Base-by-base conservation (phyloP, 139 green algal species). In the Coccomyxa sp. region DNA sequence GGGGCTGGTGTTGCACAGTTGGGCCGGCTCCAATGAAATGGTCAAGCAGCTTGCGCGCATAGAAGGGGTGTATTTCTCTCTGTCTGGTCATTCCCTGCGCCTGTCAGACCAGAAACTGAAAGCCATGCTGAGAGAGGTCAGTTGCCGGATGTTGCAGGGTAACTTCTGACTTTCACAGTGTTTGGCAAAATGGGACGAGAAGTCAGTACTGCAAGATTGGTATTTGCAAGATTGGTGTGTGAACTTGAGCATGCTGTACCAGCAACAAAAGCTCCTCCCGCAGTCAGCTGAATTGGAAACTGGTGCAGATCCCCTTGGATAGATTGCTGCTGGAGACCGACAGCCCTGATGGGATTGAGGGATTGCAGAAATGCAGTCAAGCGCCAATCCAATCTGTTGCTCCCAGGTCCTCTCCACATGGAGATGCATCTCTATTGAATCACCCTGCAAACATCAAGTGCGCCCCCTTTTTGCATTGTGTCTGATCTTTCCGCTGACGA, bases 311-410 rank as follows among this genome's bases (percentile, higher is more conserved):
- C 0, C 88, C 89, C 0, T 45, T 83, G 57, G 82, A 89, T 0
- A 76, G 88, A 7, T 25, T 88, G 30, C 74, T 92, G 57, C 68
- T 92, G 31, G 89, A 92, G 38, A 90, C 80, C 67, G 89, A 92
- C 79, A 71, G 76, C 38, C 89, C 88, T 38, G 89, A 92, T 77
- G 89, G 88, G 0, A 13, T 30, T 17, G 21, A 21, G n/a, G 31
- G 45, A 63, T 81, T 31, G 10, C 17, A 63, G 18, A n/a, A 13
- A 31, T 32, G 32, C 32, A 31, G 32, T 66, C 25, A 28, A 21
- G 45, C 77, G 12, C 17, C 27, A 63, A 28, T 32, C 14, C 17
- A 14, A 13, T 18, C 45, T 68, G 23, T 16, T 21, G 21, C 18
- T 28, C 30, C 21, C 21, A n/a, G 77, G 14, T n/a, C 27, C 31